phyloP scores from a whole-genome alignment of 805 yeast genomes.

The Spencermartinsiella europaea region DNA sequence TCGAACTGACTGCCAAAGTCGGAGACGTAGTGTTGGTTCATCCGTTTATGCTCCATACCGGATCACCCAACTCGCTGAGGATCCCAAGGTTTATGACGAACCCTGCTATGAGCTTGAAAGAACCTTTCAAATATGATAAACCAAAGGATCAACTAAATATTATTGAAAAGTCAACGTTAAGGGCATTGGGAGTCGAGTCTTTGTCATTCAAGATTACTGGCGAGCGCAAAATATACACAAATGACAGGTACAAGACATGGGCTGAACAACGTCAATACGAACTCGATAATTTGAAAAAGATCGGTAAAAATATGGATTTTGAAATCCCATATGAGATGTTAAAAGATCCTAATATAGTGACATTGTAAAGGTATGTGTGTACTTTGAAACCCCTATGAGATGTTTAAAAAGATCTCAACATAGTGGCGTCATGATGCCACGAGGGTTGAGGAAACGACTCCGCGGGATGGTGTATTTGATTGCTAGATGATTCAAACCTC shows the following conservation, averaged over 20 bases:
- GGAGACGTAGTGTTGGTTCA: constrained; percentile 16
- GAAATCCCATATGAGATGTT: constrained; percentile 9
- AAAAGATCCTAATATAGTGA: constrained; percentile 10
- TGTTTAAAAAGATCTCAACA: no score
- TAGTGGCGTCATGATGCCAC: no score
- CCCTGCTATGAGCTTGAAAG: constrained; percentile 15
- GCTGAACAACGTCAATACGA: constrained; percentile 7
- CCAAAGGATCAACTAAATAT: constrained; percentile 12
- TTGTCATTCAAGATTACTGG: constrained; percentile 11
- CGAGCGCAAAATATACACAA: constrained; percentile 1
- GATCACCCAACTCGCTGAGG: constrained; percentile 13
- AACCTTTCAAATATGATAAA: constrained; percentile 14
- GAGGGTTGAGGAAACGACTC: no score
- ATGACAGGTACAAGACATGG: constrained; percentile 11
- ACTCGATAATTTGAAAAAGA: constrained; percentile 5
- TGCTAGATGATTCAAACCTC: no score
- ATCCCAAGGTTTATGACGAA: constrained; percentile 17
- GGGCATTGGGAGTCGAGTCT: constrained; percentile 9
- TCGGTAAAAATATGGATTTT: constrained; percentile 8
- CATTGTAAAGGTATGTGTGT: no score
- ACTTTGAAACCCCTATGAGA: no score
- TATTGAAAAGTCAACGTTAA: constrained; percentile 12
- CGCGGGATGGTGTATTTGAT: no score
- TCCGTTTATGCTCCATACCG: constrained; percentile 16
- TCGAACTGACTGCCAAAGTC: constrained; percentile 13